A percentile compares a stretch with the other conserved stretches of the same genome.
These are phyloP conservation scores for Nakazawaea holstii DNA, from an alignment of 805 yeast species.

Conservation along the genomic window DNA sequence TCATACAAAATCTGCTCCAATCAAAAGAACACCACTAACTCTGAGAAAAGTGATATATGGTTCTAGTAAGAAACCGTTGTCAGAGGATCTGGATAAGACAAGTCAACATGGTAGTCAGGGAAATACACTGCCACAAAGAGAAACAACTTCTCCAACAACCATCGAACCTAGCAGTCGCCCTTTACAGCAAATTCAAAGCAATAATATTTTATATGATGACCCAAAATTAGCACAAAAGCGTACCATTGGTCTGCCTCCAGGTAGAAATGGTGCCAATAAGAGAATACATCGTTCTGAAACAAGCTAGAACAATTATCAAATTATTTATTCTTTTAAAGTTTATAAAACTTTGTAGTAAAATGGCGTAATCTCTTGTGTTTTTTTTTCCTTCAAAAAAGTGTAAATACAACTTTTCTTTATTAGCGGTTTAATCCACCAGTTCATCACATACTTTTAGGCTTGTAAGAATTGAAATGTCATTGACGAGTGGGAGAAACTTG, in stretches of 20 bases:
- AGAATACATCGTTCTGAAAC: conserved; percentile 1
- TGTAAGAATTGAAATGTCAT: no score
- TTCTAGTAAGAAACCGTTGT: conserved; percentile 6
- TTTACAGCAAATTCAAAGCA: background rate
- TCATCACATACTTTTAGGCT: no score
- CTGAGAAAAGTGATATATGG: background rate
- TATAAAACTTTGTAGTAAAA: background rate
- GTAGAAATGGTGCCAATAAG: background rate
- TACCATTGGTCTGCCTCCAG: conserved; percentile 3
- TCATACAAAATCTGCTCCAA: conserved; percentile 62
- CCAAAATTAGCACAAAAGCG: background rate
- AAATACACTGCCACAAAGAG: background rate
- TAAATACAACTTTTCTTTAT: no score
- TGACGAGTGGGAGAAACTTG: background rate
- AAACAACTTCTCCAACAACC: background rate
- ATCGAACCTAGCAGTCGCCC: background rate
- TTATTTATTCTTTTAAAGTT: background rate
- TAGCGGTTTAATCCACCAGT: no score
- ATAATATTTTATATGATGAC: background rate
- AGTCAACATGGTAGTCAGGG: background rate
- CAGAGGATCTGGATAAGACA: background rate
- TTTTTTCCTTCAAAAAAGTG: background rate
- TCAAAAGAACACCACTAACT: conserved; percentile 32
- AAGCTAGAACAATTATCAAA: background rate
- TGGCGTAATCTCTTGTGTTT: no score